phyloP scores from a whole-genome alignment of 1,139 yeast genomes.

The Yamadazyma diospyri region DNA sequence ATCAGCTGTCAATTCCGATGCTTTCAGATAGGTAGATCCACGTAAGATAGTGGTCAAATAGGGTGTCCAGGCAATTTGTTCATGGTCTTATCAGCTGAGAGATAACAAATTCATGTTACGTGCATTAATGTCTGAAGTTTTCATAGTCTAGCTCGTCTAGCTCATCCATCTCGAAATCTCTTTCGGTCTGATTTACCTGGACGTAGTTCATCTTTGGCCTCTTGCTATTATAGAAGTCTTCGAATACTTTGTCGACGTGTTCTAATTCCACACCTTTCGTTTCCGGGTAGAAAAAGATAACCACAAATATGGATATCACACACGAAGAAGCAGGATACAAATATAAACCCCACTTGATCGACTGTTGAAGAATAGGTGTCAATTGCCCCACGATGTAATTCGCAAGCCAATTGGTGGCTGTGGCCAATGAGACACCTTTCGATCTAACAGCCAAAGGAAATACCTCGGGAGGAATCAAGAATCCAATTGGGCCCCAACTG shows the following conservation, averaged over 20 bases:
- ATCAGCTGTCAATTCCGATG: too few relatives aligned
- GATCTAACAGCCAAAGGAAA: slow-evolving; percentile 52
- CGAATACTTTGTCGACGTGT: slow-evolving; percentile 83
- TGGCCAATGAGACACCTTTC: slow-evolving; percentile 52
- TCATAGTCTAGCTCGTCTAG: slow-evolving; percentile 22
- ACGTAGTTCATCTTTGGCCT: slow-evolving; percentile 20
- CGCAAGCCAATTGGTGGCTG: slow-evolving; percentile 55
- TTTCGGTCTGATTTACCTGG: slow-evolving; percentile 10
- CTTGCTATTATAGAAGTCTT: slow-evolving; percentile 36
- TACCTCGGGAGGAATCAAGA: slow-evolving; percentile 53
- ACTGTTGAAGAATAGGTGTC: slow-evolving; percentile 47
- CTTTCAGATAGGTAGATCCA: too few relatives aligned
- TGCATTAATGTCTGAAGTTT: too few relatives aligned
- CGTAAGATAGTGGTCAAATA: too few relatives aligned
- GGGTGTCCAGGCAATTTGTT: too few relatives aligned
- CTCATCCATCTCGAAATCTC: slow-evolving; percentile 12
- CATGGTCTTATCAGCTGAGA: too few relatives aligned
- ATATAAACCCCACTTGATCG: slow-evolving; percentile 50
- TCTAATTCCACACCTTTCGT: slow-evolving; percentile 87
- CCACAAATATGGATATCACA: slow-evolving; percentile 45
- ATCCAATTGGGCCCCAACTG: slow-evolving; percentile 59
- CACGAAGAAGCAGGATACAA: slow-evolving; percentile 48
- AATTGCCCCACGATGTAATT: slow-evolving; percentile 54
- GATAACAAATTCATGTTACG: too few relatives aligned
- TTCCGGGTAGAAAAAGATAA: slow-evolving; percentile 74